These are phyloP conservation scores for Sporisorium exsertum DNA, from an alignment of 1,284 basidiomycete species.

Conservation along the genomic window DNA sequence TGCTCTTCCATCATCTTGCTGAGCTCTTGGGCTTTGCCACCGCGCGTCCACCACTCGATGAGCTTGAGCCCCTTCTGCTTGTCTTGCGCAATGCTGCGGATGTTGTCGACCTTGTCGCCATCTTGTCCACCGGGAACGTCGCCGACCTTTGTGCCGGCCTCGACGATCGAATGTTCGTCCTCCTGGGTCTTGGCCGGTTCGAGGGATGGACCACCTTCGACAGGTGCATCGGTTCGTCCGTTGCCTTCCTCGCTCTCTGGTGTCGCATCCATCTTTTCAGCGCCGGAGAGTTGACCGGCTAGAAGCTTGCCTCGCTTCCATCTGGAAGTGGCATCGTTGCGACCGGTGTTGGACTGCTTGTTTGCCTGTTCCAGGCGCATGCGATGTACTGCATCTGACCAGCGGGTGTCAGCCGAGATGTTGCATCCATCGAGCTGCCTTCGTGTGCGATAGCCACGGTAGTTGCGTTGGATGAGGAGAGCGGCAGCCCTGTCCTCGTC, in stretches of 20 bases:
- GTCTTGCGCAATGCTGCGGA: constrained; percentile 51
- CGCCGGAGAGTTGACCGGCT: constrained; percentile 53
- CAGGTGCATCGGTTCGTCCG: constrained; percentile 23
- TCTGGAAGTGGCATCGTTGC: constrained; percentile 45
- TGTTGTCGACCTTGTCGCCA: constrained; percentile 61
- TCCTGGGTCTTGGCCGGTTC: constrained; percentile 12
- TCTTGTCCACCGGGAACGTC: constrained; percentile 59
- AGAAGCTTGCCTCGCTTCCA: constrained; percentile 61
- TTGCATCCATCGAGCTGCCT: constrained; percentile 53
- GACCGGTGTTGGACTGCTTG: constrained; percentile 41
- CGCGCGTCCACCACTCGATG: constrained; percentile 60
- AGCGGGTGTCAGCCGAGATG: constrained; percentile 56
- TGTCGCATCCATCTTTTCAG: constrained; percentile 31
- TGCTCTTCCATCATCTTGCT: constrained; percentile 62
- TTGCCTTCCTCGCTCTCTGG: constrained; percentile 23
- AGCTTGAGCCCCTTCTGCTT: constrained; percentile 49
- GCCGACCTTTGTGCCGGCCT: constrained; percentile 49
- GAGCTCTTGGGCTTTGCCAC: constrained; percentile 56
- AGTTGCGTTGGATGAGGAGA: constrained; percentile 57
- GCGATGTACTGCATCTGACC: constrained; percentile 55
- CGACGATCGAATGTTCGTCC: constrained; percentile 21
- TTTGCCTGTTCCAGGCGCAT: constrained; percentile 51
- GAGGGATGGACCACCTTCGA: constrained; percentile 51
- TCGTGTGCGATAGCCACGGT: constrained; percentile 56
- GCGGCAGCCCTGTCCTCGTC: constrained; percentile 49